These are phyloP conservation scores for Penicillium rolfsii DNA, from an alignment of 2,329 filamentous ascomycete species.

Conservation along the genomic window DNA sequence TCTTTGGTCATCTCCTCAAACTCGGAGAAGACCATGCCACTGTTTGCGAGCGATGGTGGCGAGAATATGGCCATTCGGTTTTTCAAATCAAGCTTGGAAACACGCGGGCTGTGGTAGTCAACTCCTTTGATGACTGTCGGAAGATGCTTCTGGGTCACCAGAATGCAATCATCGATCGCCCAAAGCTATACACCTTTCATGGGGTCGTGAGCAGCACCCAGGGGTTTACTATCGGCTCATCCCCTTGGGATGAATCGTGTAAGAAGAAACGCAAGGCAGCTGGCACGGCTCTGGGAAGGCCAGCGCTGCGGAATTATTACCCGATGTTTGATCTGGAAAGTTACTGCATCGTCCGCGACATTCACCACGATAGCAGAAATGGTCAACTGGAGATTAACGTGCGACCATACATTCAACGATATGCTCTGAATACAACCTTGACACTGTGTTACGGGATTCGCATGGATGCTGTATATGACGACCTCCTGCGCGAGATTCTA, in stretches of 20 bases:
- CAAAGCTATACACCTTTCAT: conserved; percentile 75
- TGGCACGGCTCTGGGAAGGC: conserved; percentile 71
- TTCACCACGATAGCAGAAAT: conserved; percentile 62
- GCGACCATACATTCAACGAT: conserved; percentile 69
- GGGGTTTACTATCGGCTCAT: conserved; percentile 77
- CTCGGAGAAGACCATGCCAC: conserved; percentile 60
- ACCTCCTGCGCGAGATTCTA: conserved; percentile 70
- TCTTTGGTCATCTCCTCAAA: conserved; percentile 63
- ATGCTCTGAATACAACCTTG: conserved; percentile 71
- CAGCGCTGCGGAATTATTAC: conserved; percentile 72
- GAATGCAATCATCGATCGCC: conserved; percentile 72
- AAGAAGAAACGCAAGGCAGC: conserved; percentile 73
- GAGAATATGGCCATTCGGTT: conserved; percentile 59
- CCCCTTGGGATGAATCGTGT: conserved; percentile 75
- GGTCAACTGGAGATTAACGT: conserved; percentile 67
- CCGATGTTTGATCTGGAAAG: conserved; percentile 76
- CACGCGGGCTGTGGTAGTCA: conserved; percentile 69
- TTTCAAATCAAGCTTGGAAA: conserved; percentile 56
- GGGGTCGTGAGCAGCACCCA: conserved; percentile 71
- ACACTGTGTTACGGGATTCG: conserved; percentile 76
- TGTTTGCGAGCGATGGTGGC: conserved; percentile 57
- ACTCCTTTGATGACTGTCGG: conserved; percentile 70
- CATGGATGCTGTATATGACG: conserved; percentile 68
- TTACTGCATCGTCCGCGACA: conserved; percentile 67
- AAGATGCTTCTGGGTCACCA: conserved; percentile 72